Conservation (phyloP, 495 filamentous ascomycete genomes). For the Letharia columbiana region DNA sequence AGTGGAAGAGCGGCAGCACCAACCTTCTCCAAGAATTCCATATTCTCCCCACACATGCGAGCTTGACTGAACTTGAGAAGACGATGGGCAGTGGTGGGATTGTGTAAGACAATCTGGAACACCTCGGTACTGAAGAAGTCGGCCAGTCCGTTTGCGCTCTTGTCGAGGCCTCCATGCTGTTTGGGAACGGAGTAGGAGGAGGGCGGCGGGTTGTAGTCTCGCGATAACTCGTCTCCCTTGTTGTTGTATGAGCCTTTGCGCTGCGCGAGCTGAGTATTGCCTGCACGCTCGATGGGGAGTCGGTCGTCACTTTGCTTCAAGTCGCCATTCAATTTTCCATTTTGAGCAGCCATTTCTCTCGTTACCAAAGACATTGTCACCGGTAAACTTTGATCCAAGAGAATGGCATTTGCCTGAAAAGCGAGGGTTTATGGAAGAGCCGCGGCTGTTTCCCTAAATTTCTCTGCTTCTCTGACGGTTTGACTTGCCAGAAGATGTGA, state of each 20-base stretch:
- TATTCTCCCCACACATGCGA: constrained; percentile 35
- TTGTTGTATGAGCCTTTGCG: constrained; percentile 10
- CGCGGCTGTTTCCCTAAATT: neutral
- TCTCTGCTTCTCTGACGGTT: neutral
- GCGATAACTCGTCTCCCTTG: constrained; percentile 21
- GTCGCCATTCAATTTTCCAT: constrained; percentile 9
- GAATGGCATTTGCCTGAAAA: neutral
- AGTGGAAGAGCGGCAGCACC: neutral
- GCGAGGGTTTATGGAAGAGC: neutral
- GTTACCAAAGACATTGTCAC: constrained; percentile 19
- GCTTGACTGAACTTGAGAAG: constrained; percentile 38
- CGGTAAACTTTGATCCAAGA: neutral
- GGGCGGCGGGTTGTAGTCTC: constrained; percentile 23
- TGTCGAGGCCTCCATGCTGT: constrained; percentile 16
- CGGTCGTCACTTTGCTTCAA: neutral
- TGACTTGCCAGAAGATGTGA: constrained; percentile 1
- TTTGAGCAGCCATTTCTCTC: constrained; percentile 17
- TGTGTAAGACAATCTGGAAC: constrained; percentile 40
- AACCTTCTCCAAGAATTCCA: constrained; percentile 44
- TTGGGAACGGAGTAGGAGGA: constrained; percentile 25
- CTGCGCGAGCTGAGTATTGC: constrained; percentile 9
- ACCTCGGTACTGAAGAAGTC: constrained; percentile 40
- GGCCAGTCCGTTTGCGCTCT: constrained; percentile 20
- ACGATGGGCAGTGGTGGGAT: constrained; percentile 36
- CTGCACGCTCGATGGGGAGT: neutral